Evolutionary conservation across 108 stramenopile species (phyloP).

Genomic region (Seminavis robusta): DNA sequence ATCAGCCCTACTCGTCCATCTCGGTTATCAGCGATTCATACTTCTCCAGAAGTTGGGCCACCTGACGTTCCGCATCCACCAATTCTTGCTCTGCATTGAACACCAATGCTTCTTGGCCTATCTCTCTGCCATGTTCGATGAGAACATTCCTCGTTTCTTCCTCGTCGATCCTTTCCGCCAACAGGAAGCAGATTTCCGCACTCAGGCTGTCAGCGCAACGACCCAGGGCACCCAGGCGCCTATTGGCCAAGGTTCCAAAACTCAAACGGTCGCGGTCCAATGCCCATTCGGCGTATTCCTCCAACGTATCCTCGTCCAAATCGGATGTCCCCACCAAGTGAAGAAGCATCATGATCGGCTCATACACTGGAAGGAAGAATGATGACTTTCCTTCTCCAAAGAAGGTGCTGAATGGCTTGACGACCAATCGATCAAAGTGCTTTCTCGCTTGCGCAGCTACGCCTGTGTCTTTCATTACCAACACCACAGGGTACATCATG

Average conservation of each 20-base stretch:
- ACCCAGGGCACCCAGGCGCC: conserved; percentile 12
- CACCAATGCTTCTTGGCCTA: too few relatives aligned
- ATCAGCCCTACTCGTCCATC: too few relatives aligned
- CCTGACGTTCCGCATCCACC: too few relatives aligned
- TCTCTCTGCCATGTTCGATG: conserved; percentile 25
- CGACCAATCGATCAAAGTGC: conserved; percentile 32
- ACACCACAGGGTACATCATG: conserved; percentile 43
- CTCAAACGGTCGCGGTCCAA: conserved; percentile 34
- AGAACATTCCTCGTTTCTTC: conserved; percentile 8
- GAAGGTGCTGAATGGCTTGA: conserved; percentile 37
- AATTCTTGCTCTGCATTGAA: too few relatives aligned
- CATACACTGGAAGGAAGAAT: conserved; percentile 40
- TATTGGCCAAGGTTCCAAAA: conserved; percentile 19
- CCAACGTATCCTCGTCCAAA: conserved; percentile 18
- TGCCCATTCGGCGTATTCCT: conserved; percentile 54
- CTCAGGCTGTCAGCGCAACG: conserved; percentile 26
- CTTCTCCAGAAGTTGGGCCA: too few relatives aligned
- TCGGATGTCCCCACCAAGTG: conserved; percentile 33
- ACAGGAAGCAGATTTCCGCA: conserved; percentile 33
- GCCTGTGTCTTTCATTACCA: conserved; percentile 52
- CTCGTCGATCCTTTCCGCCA: conserved; percentile 11
- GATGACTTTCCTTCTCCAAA: conserved; percentile 44
- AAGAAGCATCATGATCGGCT: conserved; percentile 49
- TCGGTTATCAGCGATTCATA: too few relatives aligned
- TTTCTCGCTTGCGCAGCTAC: conserved; percentile 32